Evolutionary conservation across 129 eudicot species (phyloP).

Genomic region (Erigeron canadensis): DNA sequence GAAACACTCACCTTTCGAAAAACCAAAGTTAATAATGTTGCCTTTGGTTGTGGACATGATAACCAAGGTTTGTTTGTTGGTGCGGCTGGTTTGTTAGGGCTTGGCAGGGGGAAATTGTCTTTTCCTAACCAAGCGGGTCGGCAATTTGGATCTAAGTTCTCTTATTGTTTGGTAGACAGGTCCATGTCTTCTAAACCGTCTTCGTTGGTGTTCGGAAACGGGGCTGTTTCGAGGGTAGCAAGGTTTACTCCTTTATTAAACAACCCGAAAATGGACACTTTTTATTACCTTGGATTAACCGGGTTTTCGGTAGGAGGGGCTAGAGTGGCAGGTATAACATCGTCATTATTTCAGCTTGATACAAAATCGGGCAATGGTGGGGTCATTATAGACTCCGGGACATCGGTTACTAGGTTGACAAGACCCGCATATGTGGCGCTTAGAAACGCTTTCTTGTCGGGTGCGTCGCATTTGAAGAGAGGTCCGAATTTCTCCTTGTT

Average conservation of each 20-base stretch:
- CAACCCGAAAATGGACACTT: constrained; percentile 84
- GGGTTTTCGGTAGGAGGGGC: constrained; percentile 84
- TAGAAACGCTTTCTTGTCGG: constrained; percentile 69
- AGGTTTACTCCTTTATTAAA: constrained; percentile 65
- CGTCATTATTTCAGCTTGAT: constrained; percentile 61
- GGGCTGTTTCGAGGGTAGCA: constrained; percentile 58
- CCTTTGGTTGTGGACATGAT: constrained; percentile 91
- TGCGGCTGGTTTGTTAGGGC: constrained; percentile 83
- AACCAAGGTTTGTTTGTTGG: constrained; percentile 83
- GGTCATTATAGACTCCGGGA: constrained; percentile 86
- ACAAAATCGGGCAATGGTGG: constrained; percentile 67
- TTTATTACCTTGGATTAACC: constrained; percentile 68
- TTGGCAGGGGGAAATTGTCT: constrained; percentile 78
- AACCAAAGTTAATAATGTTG: constrained; percentile 44
- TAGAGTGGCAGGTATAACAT: constrained; percentile 49
- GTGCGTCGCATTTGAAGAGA: constrained; percentile 57
- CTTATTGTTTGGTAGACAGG: constrained; percentile 80
- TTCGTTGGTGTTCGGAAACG: constrained; percentile 60
- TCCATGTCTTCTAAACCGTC: constrained; percentile 73
- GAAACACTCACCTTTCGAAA: constrained; percentile 78
- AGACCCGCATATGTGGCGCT: constrained; percentile 81
- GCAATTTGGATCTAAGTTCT: constrained; percentile 68
- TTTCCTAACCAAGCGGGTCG: constrained; percentile 79
- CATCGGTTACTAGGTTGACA: constrained; percentile 83
- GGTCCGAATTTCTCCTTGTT: constrained; percentile 71